Base-by-base conservation (phyloP, 345 rosid species). In the Carallia pectinifolia region DNA sequence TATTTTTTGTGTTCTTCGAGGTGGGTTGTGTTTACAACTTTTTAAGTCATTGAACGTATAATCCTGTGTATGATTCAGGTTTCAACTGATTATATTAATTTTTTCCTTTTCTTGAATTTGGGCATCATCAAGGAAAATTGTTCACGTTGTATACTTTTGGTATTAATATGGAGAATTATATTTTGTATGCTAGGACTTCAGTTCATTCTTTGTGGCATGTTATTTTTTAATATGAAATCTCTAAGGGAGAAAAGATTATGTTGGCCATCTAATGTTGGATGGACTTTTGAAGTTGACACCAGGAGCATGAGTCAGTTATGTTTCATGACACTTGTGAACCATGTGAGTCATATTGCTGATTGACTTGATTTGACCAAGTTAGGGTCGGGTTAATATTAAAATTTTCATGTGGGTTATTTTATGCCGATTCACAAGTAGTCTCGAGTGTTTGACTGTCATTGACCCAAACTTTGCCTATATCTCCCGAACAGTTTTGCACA, bases 11-110 rank as follows among this genome's bases (percentile, higher is more conserved):
- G 61, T 52, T 53, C 52, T 47, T 69, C 78, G 77, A 86, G 87
- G 93, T 86, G 79, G 86, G 89, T 59, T 76, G 67, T 80, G 81
- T 61, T 58, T 44, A 27, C 63, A 19, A 70, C 58, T 60, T 62
- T 37, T 50, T 33, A 31, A 19, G 58, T 66, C 50, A 64, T 74
- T 29, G 56, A 31, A 67, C 19, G 27, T 64, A 15, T 65, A 18
- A 56, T 38, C 52, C 53, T 62, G 31, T 44, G 17, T 59, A 55
- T 64, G 9, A 59, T 54, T 62, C 50, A 44, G 62, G 39, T 53
- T 64, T 64, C 48, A 33, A 61, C 53, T 60, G 70, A 73, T 58
- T 58, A 64, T 19, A 64, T 66, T 66, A 29, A 53, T 31, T 17
- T 29, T 64, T 12, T 31, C 47, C 19, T 63, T 0, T 38, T 15